Evolutionary conservation across 2,329 filamentous ascomycete species (phyloP).

Genomic region (Verruconis gallopava): DNA sequence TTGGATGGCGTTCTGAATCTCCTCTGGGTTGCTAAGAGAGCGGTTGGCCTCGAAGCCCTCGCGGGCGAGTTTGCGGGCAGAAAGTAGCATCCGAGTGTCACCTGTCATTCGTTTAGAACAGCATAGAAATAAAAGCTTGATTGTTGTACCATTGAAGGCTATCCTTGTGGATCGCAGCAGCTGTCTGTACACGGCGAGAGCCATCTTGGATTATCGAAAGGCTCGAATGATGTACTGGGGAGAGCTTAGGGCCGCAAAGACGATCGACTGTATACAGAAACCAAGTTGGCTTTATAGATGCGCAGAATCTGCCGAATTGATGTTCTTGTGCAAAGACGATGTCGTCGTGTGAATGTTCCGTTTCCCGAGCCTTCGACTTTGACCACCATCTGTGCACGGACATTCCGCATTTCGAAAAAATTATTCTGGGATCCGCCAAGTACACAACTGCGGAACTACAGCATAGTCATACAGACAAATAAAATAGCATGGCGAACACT

Average conservation of each 20-base stretch:
- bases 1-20: slow-evolving; percentile 65
- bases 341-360: too few relatives aligned
- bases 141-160: slow-evolving; percentile 73
- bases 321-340: too few relatives aligned
- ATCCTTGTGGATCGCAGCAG: slow-evolving; percentile 68
- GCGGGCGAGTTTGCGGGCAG: slow-evolving; percentile 61
- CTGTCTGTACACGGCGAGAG: slow-evolving; percentile 65
- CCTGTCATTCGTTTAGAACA: too few relatives aligned
- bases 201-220: slow-evolving; percentile 43
- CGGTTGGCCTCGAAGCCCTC: slow-evolving; percentile 58
- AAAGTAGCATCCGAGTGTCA: slow-evolving; percentile 54
- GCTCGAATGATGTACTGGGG: too few relatives aligned
- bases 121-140: too few relatives aligned
- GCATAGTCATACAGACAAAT: too few relatives aligned
- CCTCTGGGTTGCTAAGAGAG: slow-evolving; percentile 43
- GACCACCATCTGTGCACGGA: slow-evolving; percentile 4
- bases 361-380: neutral
- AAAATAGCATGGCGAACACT: slow-evolving; percentile 36
- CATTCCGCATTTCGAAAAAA: slow-evolving; percentile 2
- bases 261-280: too few relatives aligned
- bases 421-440: slow-evolving; percentile 1
- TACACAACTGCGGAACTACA: too few relatives aligned
- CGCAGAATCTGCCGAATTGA: too few relatives aligned
- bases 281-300: too few relatives aligned
- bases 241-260: too few relatives aligned